A percentile compares a stretch with the other conserved stretches of the same genome.
These are phyloP conservation scores for Suillus americanus DNA, from an alignment of 768 basidiomycete species.

Conservation along the genomic window DNA sequence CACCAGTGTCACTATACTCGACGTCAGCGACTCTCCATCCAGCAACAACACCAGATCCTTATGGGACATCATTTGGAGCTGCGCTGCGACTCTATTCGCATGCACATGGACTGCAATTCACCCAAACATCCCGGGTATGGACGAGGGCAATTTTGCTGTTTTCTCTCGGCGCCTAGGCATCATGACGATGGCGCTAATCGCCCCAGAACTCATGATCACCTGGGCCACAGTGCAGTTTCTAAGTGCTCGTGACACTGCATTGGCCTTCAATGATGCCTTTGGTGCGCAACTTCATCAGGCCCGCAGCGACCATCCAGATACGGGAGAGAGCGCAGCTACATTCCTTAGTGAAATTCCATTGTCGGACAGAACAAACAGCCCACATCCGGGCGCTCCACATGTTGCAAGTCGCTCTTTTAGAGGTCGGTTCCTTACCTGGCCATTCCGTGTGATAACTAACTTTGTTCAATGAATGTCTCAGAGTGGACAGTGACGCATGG, in stretches of 20 bases:
- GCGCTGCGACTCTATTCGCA: conserved; percentile 26
- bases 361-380: background rate
- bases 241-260: conserved; percentile 10
- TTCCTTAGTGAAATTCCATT: background rate
- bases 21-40: background rate
- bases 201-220: conserved; percentile 27
- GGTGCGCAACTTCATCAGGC: background rate
- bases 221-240: conserved; percentile 30
- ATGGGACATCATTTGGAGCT: conserved; percentile 28
- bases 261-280: background rate
- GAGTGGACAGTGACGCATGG: conserved; percentile 15
- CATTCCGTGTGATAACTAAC: background rate
- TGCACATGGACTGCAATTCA: conserved; percentile 34
- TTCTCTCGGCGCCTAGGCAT: conserved; percentile 12
- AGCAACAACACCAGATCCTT: conserved; percentile 27
- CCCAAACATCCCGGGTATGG: conserved; percentile 27
- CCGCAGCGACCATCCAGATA: background rate
- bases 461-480: background rate
- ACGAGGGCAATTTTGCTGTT: conserved; percentile 9
- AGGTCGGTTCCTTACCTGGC: background rate
- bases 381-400: background rate
- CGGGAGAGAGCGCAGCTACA: background rate
- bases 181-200: conserved; percentile 23
- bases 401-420: background rate
- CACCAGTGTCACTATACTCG: background rate